Conservation (phyloP, 257 asterid species). For the Rauvolfia tetraphylla region DNA sequence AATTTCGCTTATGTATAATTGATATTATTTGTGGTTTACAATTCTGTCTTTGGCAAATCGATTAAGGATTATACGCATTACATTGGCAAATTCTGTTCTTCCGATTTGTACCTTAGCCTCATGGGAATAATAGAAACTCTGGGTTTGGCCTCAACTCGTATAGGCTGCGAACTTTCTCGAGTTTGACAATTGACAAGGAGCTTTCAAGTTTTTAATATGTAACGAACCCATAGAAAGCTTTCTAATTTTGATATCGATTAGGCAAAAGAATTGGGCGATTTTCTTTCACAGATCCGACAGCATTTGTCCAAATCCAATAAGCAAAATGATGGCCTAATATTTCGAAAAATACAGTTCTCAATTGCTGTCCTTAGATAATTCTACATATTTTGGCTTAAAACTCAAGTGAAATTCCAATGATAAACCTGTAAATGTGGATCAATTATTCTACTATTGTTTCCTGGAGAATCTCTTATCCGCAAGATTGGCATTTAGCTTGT, state of each 20-base stretch:
- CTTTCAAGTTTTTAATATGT: neutral
- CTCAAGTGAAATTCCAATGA: neutral
- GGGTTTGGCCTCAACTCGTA: neutral
- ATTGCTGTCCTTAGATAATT: neutral
- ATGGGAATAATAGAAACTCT: neutral
- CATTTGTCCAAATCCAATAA: neutral
- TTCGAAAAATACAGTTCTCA: neutral
- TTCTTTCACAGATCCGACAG: neutral
- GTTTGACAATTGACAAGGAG: neutral
- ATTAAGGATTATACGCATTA: neutral
- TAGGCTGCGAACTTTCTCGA: neutral
- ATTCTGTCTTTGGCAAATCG: neutral
- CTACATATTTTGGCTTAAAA: neutral
- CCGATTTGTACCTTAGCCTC: neutral
- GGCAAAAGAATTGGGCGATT: neutral
- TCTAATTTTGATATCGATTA: neutral
- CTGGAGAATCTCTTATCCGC: neutral
- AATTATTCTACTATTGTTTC: neutral
- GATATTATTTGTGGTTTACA: neutral
- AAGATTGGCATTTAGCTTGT: neutral
- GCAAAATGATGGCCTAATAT: neutral
- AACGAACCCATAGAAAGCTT: neutral
- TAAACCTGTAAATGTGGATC: neutral
- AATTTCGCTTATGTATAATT: constrained; percentile 1
- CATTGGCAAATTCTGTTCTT: neutral